Evolutionary conservation across 768 basidiomycete genomes (phyloP), one percentile per base, ranked within the genome.

Genomic region (Rhizopogon vesiculosus): DNA sequence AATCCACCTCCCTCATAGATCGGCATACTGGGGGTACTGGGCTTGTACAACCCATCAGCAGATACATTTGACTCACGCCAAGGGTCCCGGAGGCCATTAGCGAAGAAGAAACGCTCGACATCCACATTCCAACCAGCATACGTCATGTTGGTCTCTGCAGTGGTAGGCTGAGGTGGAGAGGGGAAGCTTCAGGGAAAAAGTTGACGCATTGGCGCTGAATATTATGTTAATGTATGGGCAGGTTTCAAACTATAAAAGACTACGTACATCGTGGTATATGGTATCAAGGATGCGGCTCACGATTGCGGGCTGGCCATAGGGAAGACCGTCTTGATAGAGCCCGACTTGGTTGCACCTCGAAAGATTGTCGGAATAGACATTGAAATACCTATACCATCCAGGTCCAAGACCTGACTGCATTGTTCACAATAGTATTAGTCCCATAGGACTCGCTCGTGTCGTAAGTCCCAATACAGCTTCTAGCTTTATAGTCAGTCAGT

Each of bases 61-160:
- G 87, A 88, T 3, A 88, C 74, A 0, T 87, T 88, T 5, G 81
- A 80, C 51, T 84, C 83, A 49, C 80, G 77, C 87, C 87, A 89
- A 13, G 22, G 88, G 87, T 61, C 89, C 87, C 45, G 83, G 45
- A 75, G 73, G 44, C 85, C 87, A 51, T 85, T 89, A 41, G 84
- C 84, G 58, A 87, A 88, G 76, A 89, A 86, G 0, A 89, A 71
- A 22, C 78, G 76, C 31, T 82, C 70, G 25, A 80, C 70, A 29
- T 74, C 68, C 19, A 86, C 80, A 61, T 82, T 69, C 86, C 87
- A 90, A 5, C 87, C 87, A 6, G 71, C 65, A 66, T 86, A 89
- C 18, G 68, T 69, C 1, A 18, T 39, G 63, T 89, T 80, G 4
- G 81, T 83, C 13, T 61, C 61, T 0, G 56, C 61, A 0, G 72